These are phyloP conservation scores for sweet orange (Citrus sinensis) DNA, from an alignment of 345 rosid genomes.

Conservation along the genomic window DVS_A1.0 CM039163.1:19275501-19276000, in stretches of 20 bases:
- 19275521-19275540: not conserved
- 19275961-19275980: constrained; percentile 68
- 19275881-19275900: constrained; percentile 52
- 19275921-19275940: constrained; percentile 61
- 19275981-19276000: constrained; percentile 62
- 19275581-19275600: constrained; percentile 33
- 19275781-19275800: constrained; percentile 10
- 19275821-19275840: too few species aligned
- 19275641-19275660: constrained; percentile 57
- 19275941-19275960: constrained; percentile 74
- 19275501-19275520: constrained; percentile 47
- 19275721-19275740: constrained; percentile 63
- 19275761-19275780: constrained; percentile 63
- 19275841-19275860: not conserved
- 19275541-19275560: not conserved
- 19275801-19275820: not conserved
- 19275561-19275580: not conserved
- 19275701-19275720: constrained; percentile 53
- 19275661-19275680: constrained; percentile 70
- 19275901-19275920: constrained; percentile 68
- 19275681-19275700: constrained; percentile 46
- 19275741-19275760: constrained; percentile 71
- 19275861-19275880: constrained; percentile 38
- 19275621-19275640: constrained; percentile 45
- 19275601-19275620: constrained; percentile 71